Conservation (phyloP, 1,284 basidiomycete species). For the Rhodotorula sp. region DNA sequence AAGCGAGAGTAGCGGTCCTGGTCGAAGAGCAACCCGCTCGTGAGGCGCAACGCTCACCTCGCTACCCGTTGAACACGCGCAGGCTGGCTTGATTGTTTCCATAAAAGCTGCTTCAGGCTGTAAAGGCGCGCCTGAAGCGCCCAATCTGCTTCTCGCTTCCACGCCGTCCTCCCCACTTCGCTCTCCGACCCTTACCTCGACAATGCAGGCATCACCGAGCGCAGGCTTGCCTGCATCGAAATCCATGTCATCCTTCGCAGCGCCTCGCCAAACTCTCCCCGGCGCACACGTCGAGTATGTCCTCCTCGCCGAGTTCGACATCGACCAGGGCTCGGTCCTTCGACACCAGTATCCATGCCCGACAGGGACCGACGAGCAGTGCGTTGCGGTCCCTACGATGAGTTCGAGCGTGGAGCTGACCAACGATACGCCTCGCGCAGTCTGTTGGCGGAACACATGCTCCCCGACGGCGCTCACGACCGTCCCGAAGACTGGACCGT, state of each 20-base stretch:
- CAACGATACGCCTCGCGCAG: slow-evolving; percentile 51
- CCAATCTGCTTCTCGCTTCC: neutral
- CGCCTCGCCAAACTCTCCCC: neutral
- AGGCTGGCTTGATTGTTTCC: no score
- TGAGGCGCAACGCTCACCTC: no score
- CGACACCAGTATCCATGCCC: slow-evolving; percentile 92
- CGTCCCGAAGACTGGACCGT: slow-evolving; percentile 96
- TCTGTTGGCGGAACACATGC: slow-evolving; percentile 92
- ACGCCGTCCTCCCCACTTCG: neutral
- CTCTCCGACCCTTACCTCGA: neutral
- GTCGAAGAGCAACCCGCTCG: no score
- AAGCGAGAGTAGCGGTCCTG: no score
- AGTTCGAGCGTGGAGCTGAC: neutral
- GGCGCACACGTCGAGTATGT: slow-evolving; percentile 67
- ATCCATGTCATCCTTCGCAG: neutral
- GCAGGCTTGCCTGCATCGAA: neutral
- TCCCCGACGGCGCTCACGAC: slow-evolving; percentile 94
- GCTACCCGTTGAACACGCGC: no score
- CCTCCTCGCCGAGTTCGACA: slow-evolving; percentile 91
- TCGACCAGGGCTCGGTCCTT: slow-evolving; percentile 82
- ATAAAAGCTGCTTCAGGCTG: no score
- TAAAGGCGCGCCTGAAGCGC: no score
- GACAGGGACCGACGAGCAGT: slow-evolving; percentile 88
- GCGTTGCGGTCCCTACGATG: slow-evolving; percentile 42
- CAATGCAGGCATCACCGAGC: neutral